Evolutionary conservation across 31 red algal species (phyloP).

Genomic region (Odonthalia washingtoniensis): DNA sequence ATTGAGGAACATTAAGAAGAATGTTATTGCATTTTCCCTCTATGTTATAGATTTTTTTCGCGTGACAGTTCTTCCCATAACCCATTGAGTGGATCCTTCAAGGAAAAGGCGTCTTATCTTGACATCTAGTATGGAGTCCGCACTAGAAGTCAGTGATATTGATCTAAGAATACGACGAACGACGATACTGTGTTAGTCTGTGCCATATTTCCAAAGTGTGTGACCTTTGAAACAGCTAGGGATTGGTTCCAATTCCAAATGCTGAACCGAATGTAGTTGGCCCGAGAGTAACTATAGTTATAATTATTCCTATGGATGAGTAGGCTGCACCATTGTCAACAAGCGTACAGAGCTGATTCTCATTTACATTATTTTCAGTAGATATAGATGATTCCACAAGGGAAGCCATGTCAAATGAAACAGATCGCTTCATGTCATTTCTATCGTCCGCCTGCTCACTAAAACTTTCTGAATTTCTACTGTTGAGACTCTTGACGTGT

Average conservation of each 20-base stretch:
- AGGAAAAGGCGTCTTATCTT: conserved; percentile 1
- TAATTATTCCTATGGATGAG: background rate
- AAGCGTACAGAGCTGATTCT: background rate
- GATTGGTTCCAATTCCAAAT: background rate
- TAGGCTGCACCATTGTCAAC: background rate
- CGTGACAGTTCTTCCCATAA: conserved; percentile 11
- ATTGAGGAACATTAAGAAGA: too few relatives aligned
- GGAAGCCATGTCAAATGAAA: too few relatives aligned
- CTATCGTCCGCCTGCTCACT: too few relatives aligned
- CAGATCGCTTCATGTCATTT: too few relatives aligned
- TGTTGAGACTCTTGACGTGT: too few relatives aligned
- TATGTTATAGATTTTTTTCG: too few relatives aligned
- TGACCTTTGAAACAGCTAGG: background rate
- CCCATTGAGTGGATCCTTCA: conserved; percentile 9
- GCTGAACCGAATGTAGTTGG: background rate
- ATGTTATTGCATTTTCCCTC: too few relatives aligned
- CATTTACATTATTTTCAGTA: too few relatives aligned
- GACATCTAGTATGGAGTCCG: background rate
- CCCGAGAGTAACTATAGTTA: background rate
- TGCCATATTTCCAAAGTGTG: background rate
- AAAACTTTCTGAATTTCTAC: too few relatives aligned
- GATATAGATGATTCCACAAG: too few relatives aligned
- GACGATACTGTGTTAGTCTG: background rate
- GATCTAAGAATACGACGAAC: background rate
- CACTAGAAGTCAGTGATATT: background rate